Conservation (phyloP, 2,329 filamentous ascomycete genomes). For the Hypomyces perniciosus region DNA sequence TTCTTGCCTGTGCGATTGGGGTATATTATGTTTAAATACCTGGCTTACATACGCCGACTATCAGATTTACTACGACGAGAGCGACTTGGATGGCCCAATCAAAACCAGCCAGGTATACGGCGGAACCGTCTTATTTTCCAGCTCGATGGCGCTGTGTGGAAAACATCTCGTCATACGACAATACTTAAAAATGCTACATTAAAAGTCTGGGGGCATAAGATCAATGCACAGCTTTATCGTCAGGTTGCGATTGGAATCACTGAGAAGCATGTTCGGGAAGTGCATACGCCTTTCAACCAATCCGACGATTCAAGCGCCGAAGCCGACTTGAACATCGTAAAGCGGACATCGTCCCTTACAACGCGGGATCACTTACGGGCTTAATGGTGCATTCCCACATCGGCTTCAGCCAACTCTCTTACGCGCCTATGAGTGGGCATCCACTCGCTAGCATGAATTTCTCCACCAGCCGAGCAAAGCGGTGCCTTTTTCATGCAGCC, state of each 20-base stretch:
- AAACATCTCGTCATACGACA: neutral
- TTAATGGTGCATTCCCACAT: constrained; percentile 13
- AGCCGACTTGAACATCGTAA: constrained; percentile 7
- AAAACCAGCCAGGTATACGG: neutral
- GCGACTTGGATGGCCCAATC: neutral
- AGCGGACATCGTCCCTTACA: constrained; percentile 15
- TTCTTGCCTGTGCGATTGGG: neutral
- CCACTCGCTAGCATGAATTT: constrained; percentile 12
- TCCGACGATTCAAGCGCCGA: constrained; percentile 7
- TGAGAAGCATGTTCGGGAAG: constrained; percentile 11
- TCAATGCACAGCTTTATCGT: neutral
- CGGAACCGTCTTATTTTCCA: neutral
- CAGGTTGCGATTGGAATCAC: constrained; percentile 12
- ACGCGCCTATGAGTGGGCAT: constrained; percentile 8
- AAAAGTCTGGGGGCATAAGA: neutral
- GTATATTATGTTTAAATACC: neutral
- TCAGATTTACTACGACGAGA: neutral
- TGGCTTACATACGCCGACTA: neutral
- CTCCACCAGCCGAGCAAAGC: constrained; percentile 1
- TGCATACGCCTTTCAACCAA: constrained; percentile 3
- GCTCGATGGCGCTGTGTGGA: neutral
- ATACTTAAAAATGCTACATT: neutral
- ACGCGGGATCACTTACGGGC: constrained; percentile 14
- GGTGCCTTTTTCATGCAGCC: too few species aligned
- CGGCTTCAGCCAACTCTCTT: constrained; percentile 10